A percentile compares a stretch with the other conserved stretches of the same genome.
phyloP scores from a whole-genome alignment of 1,284 basidiomycete species.

The Cryptococcus wingfieldii region DNA sequence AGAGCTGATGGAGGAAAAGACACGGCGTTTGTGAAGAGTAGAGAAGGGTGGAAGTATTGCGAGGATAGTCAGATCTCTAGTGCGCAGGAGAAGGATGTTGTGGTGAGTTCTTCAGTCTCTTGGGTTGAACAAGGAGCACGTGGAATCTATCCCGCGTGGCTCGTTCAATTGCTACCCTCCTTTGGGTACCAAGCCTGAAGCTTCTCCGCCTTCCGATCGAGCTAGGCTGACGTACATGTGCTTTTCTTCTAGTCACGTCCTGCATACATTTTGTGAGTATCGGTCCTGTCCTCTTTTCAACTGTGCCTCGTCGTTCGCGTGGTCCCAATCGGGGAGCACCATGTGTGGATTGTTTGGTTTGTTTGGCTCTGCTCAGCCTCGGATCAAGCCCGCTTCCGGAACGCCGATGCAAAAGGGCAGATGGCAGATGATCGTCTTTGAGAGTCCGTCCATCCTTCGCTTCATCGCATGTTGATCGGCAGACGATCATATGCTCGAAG shows the following conservation, averaged over 20 bases:
- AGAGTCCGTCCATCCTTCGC: too few species aligned
- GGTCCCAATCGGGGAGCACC: neutral
- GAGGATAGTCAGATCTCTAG: constrained; percentile 74
- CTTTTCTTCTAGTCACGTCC: constrained; percentile 63
- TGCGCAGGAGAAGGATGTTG: constrained; percentile 71
- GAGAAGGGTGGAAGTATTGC: constrained; percentile 75
- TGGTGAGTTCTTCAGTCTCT: constrained; percentile 57
- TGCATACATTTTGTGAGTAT: constrained; percentile 72
- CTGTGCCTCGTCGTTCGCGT: neutral
- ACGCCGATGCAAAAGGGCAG: too few species aligned
- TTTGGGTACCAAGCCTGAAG: neutral
- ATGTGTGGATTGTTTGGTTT: neutral
- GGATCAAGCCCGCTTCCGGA: too few species aligned
- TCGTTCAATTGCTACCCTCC: neutral
- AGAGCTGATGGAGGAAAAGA: constrained; percentile 53
- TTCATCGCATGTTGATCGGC: too few species aligned
- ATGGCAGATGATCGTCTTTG: too few species aligned
- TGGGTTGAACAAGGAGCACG: neutral
- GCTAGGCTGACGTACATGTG: neutral
- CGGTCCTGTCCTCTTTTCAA: neutral
- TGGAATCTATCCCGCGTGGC: neutral
- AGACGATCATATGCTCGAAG: too few species aligned
- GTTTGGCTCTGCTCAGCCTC: neutral
- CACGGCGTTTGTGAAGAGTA: constrained; percentile 72
- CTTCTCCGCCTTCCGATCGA: neutral